Conservation (phyloP, 495 filamentous ascomycete species). For the Evernia prunastri region DNA sequence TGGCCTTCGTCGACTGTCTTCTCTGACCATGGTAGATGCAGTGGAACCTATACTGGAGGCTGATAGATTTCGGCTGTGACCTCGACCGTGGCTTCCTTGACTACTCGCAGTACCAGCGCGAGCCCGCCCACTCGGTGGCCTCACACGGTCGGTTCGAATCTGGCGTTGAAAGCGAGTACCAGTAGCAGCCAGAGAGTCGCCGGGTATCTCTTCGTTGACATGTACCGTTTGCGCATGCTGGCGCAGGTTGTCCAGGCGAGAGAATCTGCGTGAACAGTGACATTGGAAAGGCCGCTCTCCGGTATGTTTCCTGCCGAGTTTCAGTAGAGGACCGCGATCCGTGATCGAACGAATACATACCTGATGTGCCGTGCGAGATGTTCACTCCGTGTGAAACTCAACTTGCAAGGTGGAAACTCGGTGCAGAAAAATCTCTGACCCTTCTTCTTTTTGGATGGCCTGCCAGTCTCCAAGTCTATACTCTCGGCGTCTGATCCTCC, state of each 20-base stretch:
- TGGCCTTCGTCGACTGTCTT: constrained; percentile 64
- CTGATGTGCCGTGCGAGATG: constrained; percentile 92
- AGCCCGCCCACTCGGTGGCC: constrained; percentile 62
- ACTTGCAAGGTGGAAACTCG: constrained; percentile 88
- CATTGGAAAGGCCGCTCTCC: constrained; percentile 97
- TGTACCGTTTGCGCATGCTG: constrained; percentile 98
- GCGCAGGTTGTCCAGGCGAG: constrained; percentile 90
- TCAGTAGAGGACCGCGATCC: constrained; percentile 12
- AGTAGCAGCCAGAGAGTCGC: constrained; percentile 87
- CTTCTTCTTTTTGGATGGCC: constrained; percentile 85
- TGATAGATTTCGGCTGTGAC: constrained; percentile 78
- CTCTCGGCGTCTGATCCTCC: constrained; percentile 68
- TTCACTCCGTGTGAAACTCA: constrained; percentile 95
- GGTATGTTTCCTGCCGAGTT: constrained; percentile 79
- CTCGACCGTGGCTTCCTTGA: constrained; percentile 59
- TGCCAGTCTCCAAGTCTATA: constrained; percentile 57
- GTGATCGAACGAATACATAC: constrained; percentile 39
- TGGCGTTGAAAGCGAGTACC: constrained; percentile 92
- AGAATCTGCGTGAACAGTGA: constrained; percentile 91
- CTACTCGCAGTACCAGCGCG: constrained; percentile 68
- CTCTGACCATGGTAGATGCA: constrained; percentile 56
- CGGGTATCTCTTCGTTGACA: constrained; percentile 93
- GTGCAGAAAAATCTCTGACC: constrained; percentile 95
- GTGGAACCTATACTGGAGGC: constrained; percentile 78
- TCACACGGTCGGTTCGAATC: constrained; percentile 76